phyloP scores from a whole-genome alignment of 202 grass and related monocot species.

The Panicum virgatum region DNA sequence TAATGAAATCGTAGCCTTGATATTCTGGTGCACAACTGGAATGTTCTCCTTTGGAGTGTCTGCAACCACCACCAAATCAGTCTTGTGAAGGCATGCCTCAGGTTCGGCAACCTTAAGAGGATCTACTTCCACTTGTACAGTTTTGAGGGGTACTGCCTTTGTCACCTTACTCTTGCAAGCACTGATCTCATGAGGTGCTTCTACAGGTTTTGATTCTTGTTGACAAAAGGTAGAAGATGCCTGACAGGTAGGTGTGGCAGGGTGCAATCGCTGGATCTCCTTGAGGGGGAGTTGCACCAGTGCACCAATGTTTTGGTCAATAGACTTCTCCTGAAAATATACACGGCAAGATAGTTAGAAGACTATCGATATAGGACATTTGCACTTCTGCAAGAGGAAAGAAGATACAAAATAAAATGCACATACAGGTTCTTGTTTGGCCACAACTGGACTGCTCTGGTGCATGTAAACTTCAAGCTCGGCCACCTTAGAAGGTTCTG shows the following conservation, averaged over 20 bases:
- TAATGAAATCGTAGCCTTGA: constrained; percentile 3
- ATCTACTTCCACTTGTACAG: background rate
- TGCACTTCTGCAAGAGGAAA: background rate
- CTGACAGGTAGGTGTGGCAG: background rate
- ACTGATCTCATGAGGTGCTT: background rate
- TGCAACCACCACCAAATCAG: background rate
- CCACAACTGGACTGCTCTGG: background rate
- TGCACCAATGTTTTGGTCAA: constrained; percentile 20
- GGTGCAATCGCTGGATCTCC: constrained; percentile 12
- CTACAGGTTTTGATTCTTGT: background rate
- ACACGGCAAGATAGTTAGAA: background rate
- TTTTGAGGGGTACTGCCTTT: background rate
- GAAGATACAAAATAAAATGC: constrained; percentile 11
- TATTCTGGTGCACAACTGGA: constrained; percentile 22
- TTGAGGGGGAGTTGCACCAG: constrained; percentile 9
- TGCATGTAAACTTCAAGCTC: background rate
- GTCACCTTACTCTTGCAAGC: background rate
- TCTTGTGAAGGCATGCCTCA: background rate
- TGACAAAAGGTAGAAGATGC: background rate
- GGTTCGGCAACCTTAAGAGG: background rate
- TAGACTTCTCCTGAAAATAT: constrained; percentile 42
- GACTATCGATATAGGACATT: background rate
- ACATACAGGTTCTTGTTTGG: constrained; percentile 51
- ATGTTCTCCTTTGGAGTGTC: constrained; percentile 48
- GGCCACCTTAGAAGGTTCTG: background rate